A percentile compares a stretch with the other conserved stretches of the same genome.
phyloP scores from a whole-genome alignment of 2,329 filamentous ascomycete genomes.

The Ciborinia camelliae region DNA sequence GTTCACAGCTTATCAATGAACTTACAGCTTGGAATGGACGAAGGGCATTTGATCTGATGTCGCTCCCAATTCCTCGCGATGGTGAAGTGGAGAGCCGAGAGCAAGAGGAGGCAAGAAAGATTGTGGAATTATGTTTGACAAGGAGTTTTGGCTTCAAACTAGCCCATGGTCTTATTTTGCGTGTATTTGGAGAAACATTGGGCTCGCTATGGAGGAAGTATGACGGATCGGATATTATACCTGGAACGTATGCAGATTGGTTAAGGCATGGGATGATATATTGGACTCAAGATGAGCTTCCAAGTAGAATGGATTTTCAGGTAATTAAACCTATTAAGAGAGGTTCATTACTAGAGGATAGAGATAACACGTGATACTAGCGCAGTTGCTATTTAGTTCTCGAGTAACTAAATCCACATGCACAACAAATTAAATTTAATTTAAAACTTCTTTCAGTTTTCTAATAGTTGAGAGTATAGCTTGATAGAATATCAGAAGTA shows the following conservation, averaged over 20 bases:
- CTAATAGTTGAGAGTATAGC: too few species aligned
- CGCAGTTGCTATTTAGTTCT: too few species aligned
- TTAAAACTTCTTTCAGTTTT: too few species aligned
- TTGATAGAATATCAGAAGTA: too few species aligned
- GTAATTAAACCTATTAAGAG: conserved; percentile 41
- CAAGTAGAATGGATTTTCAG: conserved; percentile 38
- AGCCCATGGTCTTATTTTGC: conserved; percentile 51
- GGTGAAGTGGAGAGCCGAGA: conserved; percentile 44
- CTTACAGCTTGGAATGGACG: conserved; percentile 50
- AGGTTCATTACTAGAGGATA: conserved; percentile 38
- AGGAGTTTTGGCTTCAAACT: conserved; percentile 55
- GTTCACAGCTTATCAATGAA: conserved; percentile 52
- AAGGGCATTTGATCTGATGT: conserved; percentile 50
- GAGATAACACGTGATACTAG: too few species aligned
- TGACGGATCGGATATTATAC: conserved; percentile 46
- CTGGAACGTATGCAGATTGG: conserved; percentile 54
- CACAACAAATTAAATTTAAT: too few species aligned
- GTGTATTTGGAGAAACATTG: conserved; percentile 48
- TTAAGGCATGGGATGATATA: conserved; percentile 48
- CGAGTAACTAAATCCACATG: too few species aligned
- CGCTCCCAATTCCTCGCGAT: conserved; percentile 39
- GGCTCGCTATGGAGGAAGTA: conserved; percentile 52
- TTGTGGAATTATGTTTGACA: conserved; percentile 50
- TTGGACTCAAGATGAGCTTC: conserved; percentile 46
- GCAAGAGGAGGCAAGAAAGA: conserved; percentile 47